These are phyloP conservation scores for Aspergillus biplanus DNA, from an alignment of 495 filamentous ascomycete species.

Conservation along the genomic window DNA sequence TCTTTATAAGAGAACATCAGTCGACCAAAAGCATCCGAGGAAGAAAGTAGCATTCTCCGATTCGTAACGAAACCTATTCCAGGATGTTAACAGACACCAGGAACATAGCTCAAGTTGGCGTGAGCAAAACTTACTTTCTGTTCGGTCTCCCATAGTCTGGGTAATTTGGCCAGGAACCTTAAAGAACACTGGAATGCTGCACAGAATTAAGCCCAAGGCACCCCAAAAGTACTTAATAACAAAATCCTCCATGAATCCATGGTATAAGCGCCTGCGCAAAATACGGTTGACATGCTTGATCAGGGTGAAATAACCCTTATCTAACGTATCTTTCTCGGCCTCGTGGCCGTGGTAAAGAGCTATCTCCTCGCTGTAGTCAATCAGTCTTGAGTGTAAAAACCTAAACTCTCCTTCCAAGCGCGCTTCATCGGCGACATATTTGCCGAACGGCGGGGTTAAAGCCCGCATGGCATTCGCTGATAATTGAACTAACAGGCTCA, in stretches of 20 bases:
- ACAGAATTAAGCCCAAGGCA: slow-evolving; percentile 88
- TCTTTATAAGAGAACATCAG: slow-evolving; percentile 99
- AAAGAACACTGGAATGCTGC: slow-evolving; percentile 95
- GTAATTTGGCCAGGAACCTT: slow-evolving; percentile 77
- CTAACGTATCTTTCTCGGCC: slow-evolving; percentile 93
- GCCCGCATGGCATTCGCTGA: slow-evolving; percentile 93
- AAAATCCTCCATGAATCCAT: slow-evolving; percentile 98
- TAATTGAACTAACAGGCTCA: slow-evolving; percentile 90
- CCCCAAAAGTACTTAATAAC: slow-evolving; percentile 99
- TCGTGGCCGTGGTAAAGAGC: slow-evolving; percentile 93
- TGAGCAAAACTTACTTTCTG: slow-evolving; percentile 66
- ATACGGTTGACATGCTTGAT: slow-evolving; percentile 99
- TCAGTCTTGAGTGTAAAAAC: slow-evolving; percentile 90
- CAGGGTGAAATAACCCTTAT: slow-evolving; percentile 97
- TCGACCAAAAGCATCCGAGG: slow-evolving; percentile 93
- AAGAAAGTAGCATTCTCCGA: slow-evolving; percentile 83
- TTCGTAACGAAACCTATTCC: slow-evolving; percentile 83
- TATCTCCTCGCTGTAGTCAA: slow-evolving; percentile 94
- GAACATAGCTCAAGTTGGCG: not conserved
- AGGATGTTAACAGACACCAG: not conserved
- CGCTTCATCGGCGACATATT: slow-evolving; percentile 96
- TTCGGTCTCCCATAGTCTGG: slow-evolving; percentile 83
- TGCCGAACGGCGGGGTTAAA: slow-evolving; percentile 95
- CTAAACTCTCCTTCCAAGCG: slow-evolving; percentile 94
- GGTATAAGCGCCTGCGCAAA: slow-evolving; percentile 83